These are phyloP conservation scores for Grosmannia penicillata DNA, from an alignment of 2,329 filamentous ascomycete species.

Conservation along the genomic window DNA sequence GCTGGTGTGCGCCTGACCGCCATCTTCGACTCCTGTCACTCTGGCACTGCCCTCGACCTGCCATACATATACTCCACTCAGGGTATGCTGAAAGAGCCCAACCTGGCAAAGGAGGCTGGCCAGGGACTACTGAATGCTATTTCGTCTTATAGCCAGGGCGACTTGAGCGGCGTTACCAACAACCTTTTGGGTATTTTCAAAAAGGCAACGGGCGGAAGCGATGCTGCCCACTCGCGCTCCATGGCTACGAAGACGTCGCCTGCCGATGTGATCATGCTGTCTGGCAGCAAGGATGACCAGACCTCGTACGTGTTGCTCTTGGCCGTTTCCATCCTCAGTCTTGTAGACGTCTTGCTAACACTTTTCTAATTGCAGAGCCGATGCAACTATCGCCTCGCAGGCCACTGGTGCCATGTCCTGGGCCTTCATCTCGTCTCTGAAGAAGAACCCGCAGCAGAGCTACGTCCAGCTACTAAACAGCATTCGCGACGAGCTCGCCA, in stretches of 20 bases:
- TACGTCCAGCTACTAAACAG: constrained; percentile 95
- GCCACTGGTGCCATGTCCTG: constrained; percentile 97
- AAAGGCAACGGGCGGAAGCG: constrained; percentile 68
- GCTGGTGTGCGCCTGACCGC: constrained; percentile 44
- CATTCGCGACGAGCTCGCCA: constrained; percentile 80
- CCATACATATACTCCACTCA: constrained; percentile 57
- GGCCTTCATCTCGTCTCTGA: constrained; percentile 85
- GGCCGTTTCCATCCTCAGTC: constrained; percentile 6
- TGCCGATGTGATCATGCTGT: constrained; percentile 96
- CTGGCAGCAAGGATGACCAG: constrained; percentile 90
- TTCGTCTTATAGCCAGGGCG: constrained; percentile 49
- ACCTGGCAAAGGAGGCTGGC: constrained; percentile 52
- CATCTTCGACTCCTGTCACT: constrained; percentile 54
- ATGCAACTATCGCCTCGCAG: constrained; percentile 79
- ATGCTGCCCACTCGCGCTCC: constrained; percentile 68
- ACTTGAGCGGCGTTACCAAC: constrained; percentile 68
- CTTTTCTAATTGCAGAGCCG: constrained; percentile 51
- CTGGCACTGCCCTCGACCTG: constrained; percentile 49
- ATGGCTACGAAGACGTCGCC: constrained; percentile 83
- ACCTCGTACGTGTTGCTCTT: constrained; percentile 54
- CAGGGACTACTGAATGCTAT: constrained; percentile 47
- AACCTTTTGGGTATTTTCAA: constrained; percentile 76
- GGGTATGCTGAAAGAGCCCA: constrained; percentile 53
- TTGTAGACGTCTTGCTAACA: constrained; percentile 5
- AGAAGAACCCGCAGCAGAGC: constrained; percentile 95